Evolutionary conservation across 73 alveolate species (phyloP).

Genomic region (Paramecium sonneborni): DNA sequence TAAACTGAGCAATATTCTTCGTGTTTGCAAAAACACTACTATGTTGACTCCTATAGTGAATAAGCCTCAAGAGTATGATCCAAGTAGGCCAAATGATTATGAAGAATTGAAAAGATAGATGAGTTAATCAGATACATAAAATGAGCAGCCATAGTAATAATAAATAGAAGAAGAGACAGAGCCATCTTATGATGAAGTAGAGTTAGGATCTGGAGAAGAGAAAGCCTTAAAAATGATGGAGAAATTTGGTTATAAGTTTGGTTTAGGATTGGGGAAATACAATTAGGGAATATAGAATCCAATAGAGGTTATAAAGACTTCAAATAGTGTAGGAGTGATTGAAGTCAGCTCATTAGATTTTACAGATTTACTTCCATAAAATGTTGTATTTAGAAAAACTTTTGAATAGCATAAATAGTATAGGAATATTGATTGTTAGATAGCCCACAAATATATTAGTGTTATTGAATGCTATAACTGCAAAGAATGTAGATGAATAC

Average conservation of each 20-base stretch:
- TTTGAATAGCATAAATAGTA: conserved; percentile 41
- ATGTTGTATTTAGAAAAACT: neutral
- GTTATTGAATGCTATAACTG: neutral
- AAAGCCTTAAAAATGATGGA: conserved; percentile 41
- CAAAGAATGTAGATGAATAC: neutral
- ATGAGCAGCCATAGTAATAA: neutral
- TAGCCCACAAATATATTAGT: conserved; percentile 23
- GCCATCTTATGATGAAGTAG: neutral
- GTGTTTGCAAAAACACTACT: neutral
- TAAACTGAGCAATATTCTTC: neutral
- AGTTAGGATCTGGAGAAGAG: neutral
- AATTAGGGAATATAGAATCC: conserved; percentile 1
- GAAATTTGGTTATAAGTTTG: conserved; percentile 38
- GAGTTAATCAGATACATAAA: neutral
- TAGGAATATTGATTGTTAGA: neutral
- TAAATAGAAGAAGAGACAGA: neutral
- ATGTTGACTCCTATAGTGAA: neutral
- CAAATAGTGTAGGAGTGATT: conserved; percentile 10
- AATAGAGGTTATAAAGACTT: neutral
- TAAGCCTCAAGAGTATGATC: conserved; percentile 47
- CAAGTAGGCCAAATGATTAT: conserved; percentile 42
- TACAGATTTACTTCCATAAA: conserved; percentile 35
- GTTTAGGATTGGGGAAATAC: conserved; percentile 33
- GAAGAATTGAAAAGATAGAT: conserved; percentile 36
- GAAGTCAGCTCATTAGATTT: conserved; percentile 25